phyloP scores from a whole-genome alignment of 345 rosid species.

The Hibiscus syriacus region DNA sequence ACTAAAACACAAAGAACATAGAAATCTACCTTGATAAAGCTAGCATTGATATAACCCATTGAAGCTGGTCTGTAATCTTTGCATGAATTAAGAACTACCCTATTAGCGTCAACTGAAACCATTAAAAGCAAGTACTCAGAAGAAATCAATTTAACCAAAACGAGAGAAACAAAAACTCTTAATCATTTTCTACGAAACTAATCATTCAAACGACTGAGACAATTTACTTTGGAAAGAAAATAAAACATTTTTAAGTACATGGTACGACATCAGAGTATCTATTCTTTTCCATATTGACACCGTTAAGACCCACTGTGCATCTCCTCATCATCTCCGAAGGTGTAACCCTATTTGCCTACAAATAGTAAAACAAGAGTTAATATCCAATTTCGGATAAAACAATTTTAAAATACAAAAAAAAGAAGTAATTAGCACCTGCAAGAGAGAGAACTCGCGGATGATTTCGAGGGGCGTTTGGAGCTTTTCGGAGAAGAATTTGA shows the following conservation, averaged over 20 bases:
- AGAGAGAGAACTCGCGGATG: conserved; percentile 41
- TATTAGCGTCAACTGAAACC: conserved; percentile 62
- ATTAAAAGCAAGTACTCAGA: background rate
- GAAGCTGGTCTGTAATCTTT: conserved; percentile 59
- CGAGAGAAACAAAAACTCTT: too few relatives aligned
- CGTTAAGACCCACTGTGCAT: conserved; percentile 48
- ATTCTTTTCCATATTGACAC: conserved; percentile 56
- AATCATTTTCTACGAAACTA: too few relatives aligned
- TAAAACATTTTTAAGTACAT: conserved; percentile 33
- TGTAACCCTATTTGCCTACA: conserved; percentile 46
- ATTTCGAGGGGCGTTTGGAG: conserved; percentile 33
- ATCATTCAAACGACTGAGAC: too few relatives aligned
- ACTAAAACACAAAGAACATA: background rate
- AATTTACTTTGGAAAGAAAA: background rate
- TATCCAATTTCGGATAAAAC: background rate
- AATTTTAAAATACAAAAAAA: background rate
- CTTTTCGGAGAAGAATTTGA: conserved; percentile 35
- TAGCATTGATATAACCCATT: conserved; percentile 77
- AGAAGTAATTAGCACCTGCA: conserved; percentile 40
- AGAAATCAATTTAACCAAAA: background rate
- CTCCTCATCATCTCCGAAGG: conserved; percentile 39
- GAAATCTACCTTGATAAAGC: conserved; percentile 53
- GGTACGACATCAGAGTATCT: conserved; percentile 69
- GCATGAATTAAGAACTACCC: conserved; percentile 62
- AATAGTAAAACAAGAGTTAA: background rate